Percentiles rank a stretch among this genome's conserved stretches.
phyloP scores from a whole-genome alignment of 345 rosid genomes.

The Syzygium aromaticum region DNA sequence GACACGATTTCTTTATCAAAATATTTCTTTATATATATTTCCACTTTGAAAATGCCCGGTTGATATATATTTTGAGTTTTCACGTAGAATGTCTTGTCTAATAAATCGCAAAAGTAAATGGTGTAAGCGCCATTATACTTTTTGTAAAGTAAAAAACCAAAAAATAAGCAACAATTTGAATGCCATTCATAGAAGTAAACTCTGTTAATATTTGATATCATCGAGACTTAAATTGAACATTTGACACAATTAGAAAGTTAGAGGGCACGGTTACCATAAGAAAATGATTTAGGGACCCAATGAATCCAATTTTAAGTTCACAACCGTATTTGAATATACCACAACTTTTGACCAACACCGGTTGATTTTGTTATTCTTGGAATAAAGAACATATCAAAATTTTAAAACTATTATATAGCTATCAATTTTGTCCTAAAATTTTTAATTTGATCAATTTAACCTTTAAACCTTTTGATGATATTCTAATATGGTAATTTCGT shows the following conservation, averaged over 20 bases:
- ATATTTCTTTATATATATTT: too few relatives aligned
- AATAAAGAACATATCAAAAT: not conserved
- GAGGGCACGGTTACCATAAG: not conserved
- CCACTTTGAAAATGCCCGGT: too few relatives aligned
- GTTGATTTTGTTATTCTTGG: not conserved
- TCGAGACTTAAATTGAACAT: not conserved
- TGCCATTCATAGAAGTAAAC: not conserved
- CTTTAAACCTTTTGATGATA: too few relatives aligned
- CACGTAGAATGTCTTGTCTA: too few relatives aligned
- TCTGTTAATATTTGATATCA: not conserved
- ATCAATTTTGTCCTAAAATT: too few relatives aligned
- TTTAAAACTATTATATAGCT: too few relatives aligned
- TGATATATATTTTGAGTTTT: too few relatives aligned
- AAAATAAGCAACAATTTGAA: not conserved
- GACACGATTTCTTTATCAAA: too few relatives aligned
- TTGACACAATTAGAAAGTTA: not conserved
- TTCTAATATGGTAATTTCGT: too few relatives aligned
- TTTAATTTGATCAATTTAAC: too few relatives aligned
- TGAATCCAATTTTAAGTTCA: not conserved
- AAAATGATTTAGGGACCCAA: not conserved
- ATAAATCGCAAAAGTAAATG: too few relatives aligned
- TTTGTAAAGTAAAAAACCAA: not conserved
- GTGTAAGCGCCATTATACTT: too few relatives aligned
- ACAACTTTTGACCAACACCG: not conserved
- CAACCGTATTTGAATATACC: not conserved